Base-by-base conservation (phyloP, 352 stramenopile genomes). In the Peronospora tabacina region DNA sequence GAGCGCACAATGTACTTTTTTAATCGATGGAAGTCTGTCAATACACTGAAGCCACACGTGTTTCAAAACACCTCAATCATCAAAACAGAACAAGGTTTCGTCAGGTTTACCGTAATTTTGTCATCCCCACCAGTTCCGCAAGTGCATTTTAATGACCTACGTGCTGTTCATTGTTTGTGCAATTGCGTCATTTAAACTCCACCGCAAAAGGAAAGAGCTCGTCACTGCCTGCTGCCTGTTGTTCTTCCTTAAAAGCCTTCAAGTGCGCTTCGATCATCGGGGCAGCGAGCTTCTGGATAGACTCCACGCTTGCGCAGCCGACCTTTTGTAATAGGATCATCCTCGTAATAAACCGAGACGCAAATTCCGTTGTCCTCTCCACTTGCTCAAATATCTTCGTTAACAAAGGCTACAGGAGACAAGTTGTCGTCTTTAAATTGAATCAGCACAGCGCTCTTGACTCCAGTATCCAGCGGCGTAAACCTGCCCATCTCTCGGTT, bases 181-280 rank as follows among this genome's bases (percentile, higher is more conserved):
- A 90, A 52, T 88, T 90, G 17, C 79, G 76, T 22, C 78, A 74
- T 63, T 87, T 87, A 44, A 90, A 77, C 48, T 90, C 79, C 11
- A 90, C 76, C 1, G 74, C 64, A 41, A 66, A 72, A 52, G 75
- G 50, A 9, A 79, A 45, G 7, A 49, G 59, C 4, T 65, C 52
- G 7, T 71, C 49, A 32, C 42, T 61, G 0, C 41, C 46, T 15
- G 55, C 48, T 19, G 22, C 51, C 16, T 63, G 51, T 22, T 69
- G 48, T 41, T 67, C 61, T 41, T 63, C 42, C 20, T 49, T 39
- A 20, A 63, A 64, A 26, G 53, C 52, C n/a, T 73, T 55, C 3
- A 82, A 19, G 17, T 77, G 66, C n/a, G 52, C 32, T 33, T 73
- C 51, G 16, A 90, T 75, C 65, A 88, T 72, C 1, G 74, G 76